phyloP scores from a whole-genome alignment of 805 yeast species.

The Metschnikowia amazonensis region DNA sequence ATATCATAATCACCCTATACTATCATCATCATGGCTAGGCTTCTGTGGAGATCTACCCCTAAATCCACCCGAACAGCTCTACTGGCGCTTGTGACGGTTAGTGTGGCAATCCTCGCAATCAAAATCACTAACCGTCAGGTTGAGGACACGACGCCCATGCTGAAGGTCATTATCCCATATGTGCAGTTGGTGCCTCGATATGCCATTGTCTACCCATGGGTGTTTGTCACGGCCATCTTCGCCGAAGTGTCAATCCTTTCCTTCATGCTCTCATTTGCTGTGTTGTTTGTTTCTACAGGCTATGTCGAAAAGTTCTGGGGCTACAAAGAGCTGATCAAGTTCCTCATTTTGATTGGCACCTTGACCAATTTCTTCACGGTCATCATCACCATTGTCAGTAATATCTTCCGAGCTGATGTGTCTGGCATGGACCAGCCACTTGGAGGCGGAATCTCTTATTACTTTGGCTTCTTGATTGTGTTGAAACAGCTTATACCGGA shows the following conservation, averaged over 20 bases:
- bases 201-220: conserved; percentile 60
- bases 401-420: conserved; percentile 33
- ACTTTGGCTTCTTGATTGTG: conserved; percentile 54
- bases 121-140: conserved; percentile 23
- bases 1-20: too few species aligned
- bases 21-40: conserved; percentile 10
- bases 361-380: conserved; percentile 54
- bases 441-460: conserved; percentile 50
- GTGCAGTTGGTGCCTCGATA: conserved; percentile 63
- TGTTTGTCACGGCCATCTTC: conserved; percentile 58
- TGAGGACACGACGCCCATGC: conserved; percentile 19
- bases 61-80: conserved; percentile 46
- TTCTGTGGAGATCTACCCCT: conserved; percentile 30
- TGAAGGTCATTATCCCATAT: conserved; percentile 48
- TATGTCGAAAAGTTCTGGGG: conserved; percentile 55
- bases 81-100: conserved; percentile 34
- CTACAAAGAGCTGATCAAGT: conserved; percentile 44
- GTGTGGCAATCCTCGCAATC: conserved; percentile 40
- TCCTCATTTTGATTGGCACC: conserved; percentile 51
- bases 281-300: conserved; percentile 39
- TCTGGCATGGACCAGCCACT: conserved; percentile 42
- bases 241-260: conserved; percentile 52
- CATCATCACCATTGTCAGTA: conserved; percentile 36
- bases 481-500: conserved; percentile 58
- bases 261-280: conserved; percentile 36